phyloP scores from a whole-genome alignment of 2,329 filamentous ascomycete genomes.

The Nemania abortiva region DNA sequence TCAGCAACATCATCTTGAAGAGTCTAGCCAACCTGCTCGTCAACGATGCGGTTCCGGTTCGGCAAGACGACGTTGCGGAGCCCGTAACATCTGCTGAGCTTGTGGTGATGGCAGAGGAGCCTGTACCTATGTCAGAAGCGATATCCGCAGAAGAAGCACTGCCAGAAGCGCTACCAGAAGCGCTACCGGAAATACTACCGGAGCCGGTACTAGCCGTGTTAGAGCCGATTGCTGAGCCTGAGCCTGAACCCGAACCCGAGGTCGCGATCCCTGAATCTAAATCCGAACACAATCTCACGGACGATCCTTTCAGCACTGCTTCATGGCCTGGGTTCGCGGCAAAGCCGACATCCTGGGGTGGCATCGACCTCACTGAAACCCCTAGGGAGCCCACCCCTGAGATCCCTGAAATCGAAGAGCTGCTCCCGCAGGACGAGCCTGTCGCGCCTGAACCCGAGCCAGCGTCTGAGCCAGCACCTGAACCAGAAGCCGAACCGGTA shows the following conservation, averaged over 20 bases:
- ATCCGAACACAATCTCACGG: not conserved
- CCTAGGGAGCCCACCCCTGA: not conserved
- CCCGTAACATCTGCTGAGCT: conserved; percentile 12
- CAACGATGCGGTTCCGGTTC: conserved; percentile 9
- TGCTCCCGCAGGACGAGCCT: too few relatives aligned
- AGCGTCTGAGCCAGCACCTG: not conserved
- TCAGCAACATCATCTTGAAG: conserved; percentile 38
- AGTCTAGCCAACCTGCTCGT: conserved; percentile 31
- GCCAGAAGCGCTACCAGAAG: not conserved
- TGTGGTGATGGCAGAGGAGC: conserved; percentile 15
- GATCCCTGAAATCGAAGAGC: not conserved
- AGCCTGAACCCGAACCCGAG: not conserved
- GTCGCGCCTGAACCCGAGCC: not conserved
- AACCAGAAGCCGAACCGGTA: not conserved
- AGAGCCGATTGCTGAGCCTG: not conserved
- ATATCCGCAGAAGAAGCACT: not conserved
- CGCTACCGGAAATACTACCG: too few relatives aligned
- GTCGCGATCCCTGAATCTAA: not conserved
- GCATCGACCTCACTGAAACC: not conserved
- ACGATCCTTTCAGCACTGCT: not conserved
- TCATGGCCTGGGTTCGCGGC: not conserved
- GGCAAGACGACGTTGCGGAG: not conserved
- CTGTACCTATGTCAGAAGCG: not conserved
- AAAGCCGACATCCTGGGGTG: not conserved
- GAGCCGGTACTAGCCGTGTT: not conserved